Conservation (phyloP, 495 filamentous ascomycete genomes). For the Rostrohypoxylon terebratum region DNA sequence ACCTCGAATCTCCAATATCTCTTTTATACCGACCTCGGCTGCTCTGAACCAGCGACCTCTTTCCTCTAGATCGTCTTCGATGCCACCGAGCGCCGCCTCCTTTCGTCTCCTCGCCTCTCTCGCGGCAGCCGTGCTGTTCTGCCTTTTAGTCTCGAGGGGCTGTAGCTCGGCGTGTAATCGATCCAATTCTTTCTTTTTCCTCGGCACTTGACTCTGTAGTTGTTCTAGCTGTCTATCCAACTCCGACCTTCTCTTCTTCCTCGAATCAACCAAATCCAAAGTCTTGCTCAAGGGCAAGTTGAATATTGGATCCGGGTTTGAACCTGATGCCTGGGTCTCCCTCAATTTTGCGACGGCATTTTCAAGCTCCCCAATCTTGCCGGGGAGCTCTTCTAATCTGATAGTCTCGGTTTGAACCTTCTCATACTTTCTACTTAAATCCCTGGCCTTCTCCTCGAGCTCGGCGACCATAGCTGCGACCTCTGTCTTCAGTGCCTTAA, state of each 20-base stretch:
- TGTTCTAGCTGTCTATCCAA: conserved; percentile 76
- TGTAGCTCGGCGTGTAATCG: conserved; percentile 76
- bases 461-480: conserved; percentile 77
- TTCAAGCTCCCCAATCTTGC: conserved; percentile 71
- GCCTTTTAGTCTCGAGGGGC: conserved; percentile 76
- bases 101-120: conserved; percentile 83
- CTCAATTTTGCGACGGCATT: conserved; percentile 66
- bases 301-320: conserved; percentile 54
- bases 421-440: conserved; percentile 70
- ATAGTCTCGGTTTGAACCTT: conserved; percentile 70
- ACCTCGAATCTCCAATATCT: conserved; percentile 65
- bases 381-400: conserved; percentile 70
- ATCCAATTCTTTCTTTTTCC: conserved; percentile 78
- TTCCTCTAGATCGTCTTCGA: conserved; percentile 84
- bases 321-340: conserved; percentile 48
- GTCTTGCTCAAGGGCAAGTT: conserved; percentile 72
- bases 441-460: conserved; percentile 74
- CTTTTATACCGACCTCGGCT: conserved; percentile 73
- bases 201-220: conserved; percentile 72
- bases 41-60: conserved; percentile 84
- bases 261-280: conserved; percentile 64
- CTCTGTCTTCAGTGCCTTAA: conserved; percentile 82
- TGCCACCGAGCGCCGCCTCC: conserved; percentile 71
- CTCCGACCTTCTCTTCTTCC: conserved; percentile 70
- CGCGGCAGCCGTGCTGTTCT: conserved; percentile 74